phyloP scores from a whole-genome alignment of 23 red algal species.

The Pyropia yezoensis region DNA sequence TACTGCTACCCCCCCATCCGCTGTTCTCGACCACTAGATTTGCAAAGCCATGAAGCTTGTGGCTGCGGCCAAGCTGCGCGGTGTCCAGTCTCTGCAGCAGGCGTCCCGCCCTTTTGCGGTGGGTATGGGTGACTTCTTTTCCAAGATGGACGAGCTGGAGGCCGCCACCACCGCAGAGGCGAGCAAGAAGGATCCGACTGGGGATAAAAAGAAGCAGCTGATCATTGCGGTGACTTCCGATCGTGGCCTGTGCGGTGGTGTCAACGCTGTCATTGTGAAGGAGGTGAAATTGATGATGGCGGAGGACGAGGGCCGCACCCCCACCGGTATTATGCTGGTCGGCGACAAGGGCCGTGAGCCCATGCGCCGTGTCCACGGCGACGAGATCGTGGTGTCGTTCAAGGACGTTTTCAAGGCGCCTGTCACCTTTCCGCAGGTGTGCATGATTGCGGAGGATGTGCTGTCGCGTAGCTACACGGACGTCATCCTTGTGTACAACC shows the following conservation, averaged over 20 bases:
- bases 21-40: constrained; percentile 17
- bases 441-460: constrained; percentile 94
- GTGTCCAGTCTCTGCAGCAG: constrained; percentile 87
- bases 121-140: constrained; percentile 81
- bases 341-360: constrained; percentile 96
- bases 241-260: constrained; percentile 94
- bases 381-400: constrained; percentile 62
- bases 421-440: constrained; percentile 80
- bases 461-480: constrained; percentile 57
- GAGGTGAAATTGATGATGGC: constrained; percentile 54
- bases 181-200: background rate
- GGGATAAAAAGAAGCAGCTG: constrained; percentile 16
- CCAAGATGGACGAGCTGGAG: constrained; percentile 54
- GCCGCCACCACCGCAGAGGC: constrained; percentile 7
- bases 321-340: constrained; percentile 68
- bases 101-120: constrained; percentile 73
- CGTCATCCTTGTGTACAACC: constrained; percentile 84
- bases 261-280: constrained; percentile 82
- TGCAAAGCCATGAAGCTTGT: constrained; percentile 99
- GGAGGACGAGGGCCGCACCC: constrained; percentile 9
- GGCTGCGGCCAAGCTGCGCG: constrained; percentile 90
- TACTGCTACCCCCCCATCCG: too few relatives aligned
- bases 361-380: constrained; percentile 45
- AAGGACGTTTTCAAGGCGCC: constrained; percentile 96
- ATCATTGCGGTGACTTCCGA: constrained; percentile 88